Evolutionary conservation across 441 rosid species (phyloP).

Genomic region (Bocquillonia castaneifolia): DNA sequence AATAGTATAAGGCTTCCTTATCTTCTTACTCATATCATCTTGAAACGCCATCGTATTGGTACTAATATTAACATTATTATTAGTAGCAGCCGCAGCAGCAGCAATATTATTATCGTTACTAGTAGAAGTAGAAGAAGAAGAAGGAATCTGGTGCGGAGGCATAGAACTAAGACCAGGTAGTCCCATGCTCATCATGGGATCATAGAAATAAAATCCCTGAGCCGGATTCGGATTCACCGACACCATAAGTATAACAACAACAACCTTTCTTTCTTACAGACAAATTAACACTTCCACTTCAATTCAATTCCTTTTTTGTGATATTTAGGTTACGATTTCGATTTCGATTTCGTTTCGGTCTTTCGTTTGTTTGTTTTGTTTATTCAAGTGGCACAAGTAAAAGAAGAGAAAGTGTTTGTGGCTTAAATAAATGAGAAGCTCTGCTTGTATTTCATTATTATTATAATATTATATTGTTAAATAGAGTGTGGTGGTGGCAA

Average conservation of each 20-base stretch:
- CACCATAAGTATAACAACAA: conserved; percentile 41
- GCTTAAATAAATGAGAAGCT: too few relatives aligned
- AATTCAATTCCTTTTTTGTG: neutral
- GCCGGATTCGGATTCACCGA: conserved; percentile 56
- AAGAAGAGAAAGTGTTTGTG: too few relatives aligned
- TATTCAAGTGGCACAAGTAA: too few relatives aligned
- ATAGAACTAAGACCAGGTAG: conserved; percentile 49
- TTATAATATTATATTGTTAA: neutral
- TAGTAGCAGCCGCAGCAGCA: conserved; percentile 13
- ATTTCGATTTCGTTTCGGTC: too few relatives aligned
- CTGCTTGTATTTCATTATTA: neutral
- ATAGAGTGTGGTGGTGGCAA: conserved; percentile 1
- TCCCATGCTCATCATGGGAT: conserved; percentile 57
- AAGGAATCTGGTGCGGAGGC: conserved; percentile 27
- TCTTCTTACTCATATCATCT: conserved; percentile 67
- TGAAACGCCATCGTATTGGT: conserved; percentile 27
- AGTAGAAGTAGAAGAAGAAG: conserved; percentile 6
- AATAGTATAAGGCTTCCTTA: conserved; percentile 87
- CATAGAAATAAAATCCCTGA: conserved; percentile 54
- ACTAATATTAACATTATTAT: too few relatives aligned
- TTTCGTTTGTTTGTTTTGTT: too few relatives aligned
- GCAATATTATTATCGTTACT: conserved; percentile 1
- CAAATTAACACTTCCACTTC: too few relatives aligned
- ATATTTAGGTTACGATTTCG: too few relatives aligned
- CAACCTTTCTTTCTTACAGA: neutral